Base-by-base conservation (phyloP, 106 monocot species). In the Acorus calamus region DNA sequence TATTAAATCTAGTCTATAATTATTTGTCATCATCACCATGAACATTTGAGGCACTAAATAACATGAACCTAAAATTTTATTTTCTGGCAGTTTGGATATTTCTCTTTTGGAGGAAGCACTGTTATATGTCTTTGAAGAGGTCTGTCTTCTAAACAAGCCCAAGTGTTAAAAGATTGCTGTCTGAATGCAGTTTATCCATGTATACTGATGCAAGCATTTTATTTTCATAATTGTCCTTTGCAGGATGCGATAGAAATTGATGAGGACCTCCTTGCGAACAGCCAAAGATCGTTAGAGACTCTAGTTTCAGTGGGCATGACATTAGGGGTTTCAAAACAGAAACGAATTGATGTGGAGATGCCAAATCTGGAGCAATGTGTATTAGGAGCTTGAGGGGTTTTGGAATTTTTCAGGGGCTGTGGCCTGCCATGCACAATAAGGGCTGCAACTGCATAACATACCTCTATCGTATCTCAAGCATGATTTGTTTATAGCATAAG, bases 41-140 rank as follows among this genome's bases (percentile, higher is more conserved):
- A 28, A 28, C 28, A 28, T 28, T 28, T 28, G 28, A 28, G 28
- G 28, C 28, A 28, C 1, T 28, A 28, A 28, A 28, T 28, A 1
- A 1, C 28, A 28, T 28, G 28, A 28, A 28, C 28, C 28, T 28
- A 28, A n/a, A 28, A 28, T 14, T 7, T 62, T 3, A 53, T 49
- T 52, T 48, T 65, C 59, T 59, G 5, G 45, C 85, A 91, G 96
- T 85, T 98, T 66, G 96, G 96, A 53, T 98, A 91, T 62, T 98
- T 91, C 60, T 79, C 91, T 42, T 98, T 98, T 85, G 96, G 96
- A 53, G 96, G 96, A 66, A 98, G 96, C 84, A 91, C 96, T 53
- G 91, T 91, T 9, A 87, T 91, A 64, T 98, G 65, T 98, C 47
- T 98, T 91, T 55, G 91, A 98, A 66, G 88, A 85, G 91, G 96